Base-by-base conservation (phyloP, 2,329 filamentous ascomycete genomes). In the Nigrospora osmanthi region DNA sequence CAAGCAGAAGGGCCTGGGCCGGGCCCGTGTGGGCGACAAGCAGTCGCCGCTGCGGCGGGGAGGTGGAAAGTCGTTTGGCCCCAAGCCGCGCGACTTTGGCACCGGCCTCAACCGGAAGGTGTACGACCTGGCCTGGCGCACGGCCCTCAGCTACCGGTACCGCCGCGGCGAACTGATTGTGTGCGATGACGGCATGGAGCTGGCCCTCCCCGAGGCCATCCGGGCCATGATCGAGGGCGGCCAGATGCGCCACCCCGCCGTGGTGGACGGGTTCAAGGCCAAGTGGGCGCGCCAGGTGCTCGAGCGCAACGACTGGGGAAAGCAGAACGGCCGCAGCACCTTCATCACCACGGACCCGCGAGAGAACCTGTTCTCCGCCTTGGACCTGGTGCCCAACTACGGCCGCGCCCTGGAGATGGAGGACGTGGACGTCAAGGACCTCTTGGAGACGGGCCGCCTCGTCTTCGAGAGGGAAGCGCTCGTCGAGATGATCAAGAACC, bases 381-480 rank as follows among this genome's bases (percentile, higher is more conserved):
- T 95, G 59, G 74, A 77, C 42, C 69, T 78, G 47, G 67, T 83
- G 49, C 78, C 76, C 10, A 70, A 78, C 57, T 77, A 89, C 49
- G 88, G 86, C 16, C 78, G 81, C 45, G 83, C 84, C 10, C 70
- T 89, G 54, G 76, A 79, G 46, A 72, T 84, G 47, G 70, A 76
- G n/a, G 85, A 95, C 50, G 88, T 98, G 33, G 93, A 97, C 66
- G 89, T 98, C 50, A 98, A 97, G 77, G 87, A 97, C 63, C 67
- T 98, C 52, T 69, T 98, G 53, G 87, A 93, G 70, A 82, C 84
- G 44, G 86, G 87, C 44, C 81, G 89, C 58, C 71, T 98, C 49
- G 82, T 98, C 48, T 81, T 98, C 57, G 93, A 98, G 76, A 80
- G 85, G 63, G 69, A 71, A 36, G 91, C 91, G 33, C 72, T 98